These are phyloP conservation scores for Torulaspora franciscae DNA, from an alignment of 805 yeast species.

Conservation along the genomic window DNA sequence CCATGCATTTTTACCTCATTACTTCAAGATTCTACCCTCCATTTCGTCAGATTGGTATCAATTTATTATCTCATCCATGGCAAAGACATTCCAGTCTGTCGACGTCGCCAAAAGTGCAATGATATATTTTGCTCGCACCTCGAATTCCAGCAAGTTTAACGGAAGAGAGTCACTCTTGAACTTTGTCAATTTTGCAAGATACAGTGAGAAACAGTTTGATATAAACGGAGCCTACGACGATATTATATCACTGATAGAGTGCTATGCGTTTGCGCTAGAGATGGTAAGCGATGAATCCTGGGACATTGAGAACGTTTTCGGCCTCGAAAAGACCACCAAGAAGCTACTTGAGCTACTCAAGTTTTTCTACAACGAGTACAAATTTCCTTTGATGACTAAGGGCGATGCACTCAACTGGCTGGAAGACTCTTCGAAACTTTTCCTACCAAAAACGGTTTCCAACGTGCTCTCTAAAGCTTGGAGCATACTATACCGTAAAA, in stretches of 20 bases:
- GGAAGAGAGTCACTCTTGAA: slow-evolving; percentile 30
- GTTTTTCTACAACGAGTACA: slow-evolving; percentile 19
- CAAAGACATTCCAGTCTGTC: slow-evolving; percentile 45
- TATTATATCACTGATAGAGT: slow-evolving; percentile 33
- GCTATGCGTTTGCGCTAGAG: slow-evolving; percentile 25
- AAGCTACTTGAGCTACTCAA: slow-evolving; percentile 13
- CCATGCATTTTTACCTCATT: slow-evolving; percentile 29
- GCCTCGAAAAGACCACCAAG: slow-evolving; percentile 11
- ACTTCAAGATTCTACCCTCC: slow-evolving; percentile 19
- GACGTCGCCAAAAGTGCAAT: slow-evolving; percentile 36
- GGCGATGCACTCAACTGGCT: slow-evolving; percentile 23
- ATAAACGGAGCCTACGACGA: slow-evolving; percentile 39
- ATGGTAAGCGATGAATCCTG: slow-evolving; percentile 6
- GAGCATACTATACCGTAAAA: slow-evolving; percentile 22
- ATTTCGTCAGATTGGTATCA: slow-evolving; percentile 22
- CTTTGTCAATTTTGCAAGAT: slow-evolving; percentile 41
- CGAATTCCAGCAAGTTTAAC: slow-evolving; percentile 23
- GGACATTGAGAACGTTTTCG: slow-evolving; percentile 21
- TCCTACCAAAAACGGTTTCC: slow-evolving; percentile 22
- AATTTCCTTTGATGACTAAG: slow-evolving; percentile 16
- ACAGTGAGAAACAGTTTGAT: slow-evolving; percentile 37
- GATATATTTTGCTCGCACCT: slow-evolving; percentile 27
- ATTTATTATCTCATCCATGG: slow-evolving; percentile 35
- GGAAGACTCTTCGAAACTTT: slow-evolving; percentile 16
- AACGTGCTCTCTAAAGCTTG: slow-evolving; percentile 22